Evolutionary conservation across 2,329 filamentous ascomycete species (phyloP), one percentile per base, ranked within the genome.

Genomic region (Massarina eburnea): DNA sequence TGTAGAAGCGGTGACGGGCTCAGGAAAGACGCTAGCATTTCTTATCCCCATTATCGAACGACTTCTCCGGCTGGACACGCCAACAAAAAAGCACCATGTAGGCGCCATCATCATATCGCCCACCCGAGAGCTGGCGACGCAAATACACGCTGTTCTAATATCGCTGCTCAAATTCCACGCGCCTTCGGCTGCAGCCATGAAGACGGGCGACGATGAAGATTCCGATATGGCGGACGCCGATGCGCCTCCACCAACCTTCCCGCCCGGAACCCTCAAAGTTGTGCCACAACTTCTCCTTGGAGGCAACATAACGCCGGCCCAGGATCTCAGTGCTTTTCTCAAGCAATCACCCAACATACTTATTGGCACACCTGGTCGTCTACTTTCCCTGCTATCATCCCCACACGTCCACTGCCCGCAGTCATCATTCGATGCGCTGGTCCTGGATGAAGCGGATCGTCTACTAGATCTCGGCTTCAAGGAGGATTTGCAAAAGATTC

Each of bases 401-500:
- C 88, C 85, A 1, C 87, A 95, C 62, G 91, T 96, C 12, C 89
- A 95, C 67, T 91, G 89, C 58, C 85, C 89, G 0, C 87, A 92
- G 50, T 91, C 89, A 1, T 89, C 89, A 0, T 97, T 99, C 57
- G 92, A 99, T 67, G 83, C 90, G 39, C 81, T 99, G 9, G 88
- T 99, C 3, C 80, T 99, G 27, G 94, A 99, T 64, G 94, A 99
- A 73, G 94, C 92, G 39, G 94, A 99, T 70, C 81, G 94, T 48
- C 75, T 99, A 20, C 77, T 99, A 9, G 94, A 99, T 71, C 79
- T 97, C 18, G 94, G 95, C 5, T 97, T 99, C 72, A 94, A 95
- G 68, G 85, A 89, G 45, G 91, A 96, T 57, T 72, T 99, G 21
- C 89, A 94, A 57, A 88, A 84, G 44, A 96, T 97, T 32, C 74